Conservation (phyloP, 2,329 filamentous ascomycete species). For the Trichoderma koningii region DNA sequence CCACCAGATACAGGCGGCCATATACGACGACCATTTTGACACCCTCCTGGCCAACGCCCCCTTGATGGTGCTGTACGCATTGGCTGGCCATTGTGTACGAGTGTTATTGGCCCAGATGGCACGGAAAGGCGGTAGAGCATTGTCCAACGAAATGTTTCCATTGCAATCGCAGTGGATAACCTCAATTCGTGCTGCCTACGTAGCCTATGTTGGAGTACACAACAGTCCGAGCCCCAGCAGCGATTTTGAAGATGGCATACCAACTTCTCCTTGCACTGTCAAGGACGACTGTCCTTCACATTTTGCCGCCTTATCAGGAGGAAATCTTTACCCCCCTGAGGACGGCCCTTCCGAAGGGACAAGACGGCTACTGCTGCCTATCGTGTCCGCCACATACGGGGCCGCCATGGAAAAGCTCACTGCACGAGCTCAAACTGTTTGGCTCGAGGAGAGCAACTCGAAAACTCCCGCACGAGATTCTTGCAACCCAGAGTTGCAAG, state of each 20-base stretch:
- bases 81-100: conserved; percentile 9
- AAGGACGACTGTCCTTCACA: neutral
- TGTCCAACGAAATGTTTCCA: conserved; percentile 12
- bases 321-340: neutral
- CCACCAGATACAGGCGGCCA: conserved; percentile 12
- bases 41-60: conserved; percentile 17
- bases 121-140: neutral
- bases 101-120: conserved; percentile 15
- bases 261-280: neutral
- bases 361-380: neutral
- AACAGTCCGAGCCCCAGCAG: conserved; percentile 3
- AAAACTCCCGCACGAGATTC: neutral
- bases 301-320: neutral
- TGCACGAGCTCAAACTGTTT: neutral
- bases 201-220: conserved; percentile 10
- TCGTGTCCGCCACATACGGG: conserved; percentile 16
- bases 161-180: conserved; percentile 23
- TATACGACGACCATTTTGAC: conserved; percentile 6
- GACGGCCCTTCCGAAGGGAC: conserved; percentile 20
- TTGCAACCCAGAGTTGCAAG: neutral
- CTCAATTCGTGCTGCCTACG: conserved; percentile 16
- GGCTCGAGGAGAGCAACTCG: neutral
- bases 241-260: neutral
- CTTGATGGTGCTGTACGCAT: conserved; percentile 19
- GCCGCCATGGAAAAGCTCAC: conserved; percentile 5